Evolutionary conservation across 2,329 filamentous ascomycete genomes (phyloP).

Genomic region (Trichoderma koningii): DNA sequence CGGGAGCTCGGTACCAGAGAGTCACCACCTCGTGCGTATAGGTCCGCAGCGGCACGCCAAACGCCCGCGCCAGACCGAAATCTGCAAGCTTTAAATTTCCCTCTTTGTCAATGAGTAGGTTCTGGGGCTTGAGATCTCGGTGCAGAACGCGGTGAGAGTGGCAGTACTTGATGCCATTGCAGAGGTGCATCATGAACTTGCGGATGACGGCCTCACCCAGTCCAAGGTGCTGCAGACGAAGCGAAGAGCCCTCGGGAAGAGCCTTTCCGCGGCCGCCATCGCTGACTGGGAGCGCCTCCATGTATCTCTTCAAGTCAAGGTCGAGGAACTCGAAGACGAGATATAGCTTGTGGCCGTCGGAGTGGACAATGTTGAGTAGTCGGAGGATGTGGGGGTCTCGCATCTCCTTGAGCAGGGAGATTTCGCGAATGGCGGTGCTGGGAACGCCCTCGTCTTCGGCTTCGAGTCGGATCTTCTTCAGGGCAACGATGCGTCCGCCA

Average conservation of each 20-base stretch:
- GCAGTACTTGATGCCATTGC: slow-evolving; percentile 83
- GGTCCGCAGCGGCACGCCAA: slow-evolving; percentile 85
- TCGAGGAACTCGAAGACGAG: slow-evolving; percentile 92
- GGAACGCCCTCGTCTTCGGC: slow-evolving; percentile 94
- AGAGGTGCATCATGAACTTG: slow-evolving; percentile 89
- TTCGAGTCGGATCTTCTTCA: slow-evolving; percentile 95
- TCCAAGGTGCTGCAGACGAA: slow-evolving; percentile 66
- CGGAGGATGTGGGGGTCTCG: slow-evolving; percentile 86
- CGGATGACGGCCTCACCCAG: slow-evolving; percentile 81
- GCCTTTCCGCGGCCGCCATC: slow-evolving; percentile 85
- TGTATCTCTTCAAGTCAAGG: slow-evolving; percentile 91
- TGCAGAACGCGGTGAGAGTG: slow-evolving; percentile 86
- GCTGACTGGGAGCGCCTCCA: slow-evolving; percentile 83
- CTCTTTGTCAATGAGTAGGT: slow-evolving; percentile 80
- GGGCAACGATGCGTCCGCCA: slow-evolving; percentile 79
- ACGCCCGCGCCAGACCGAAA: slow-evolving; percentile 86
- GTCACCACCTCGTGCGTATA: slow-evolving; percentile 97
- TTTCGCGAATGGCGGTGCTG: slow-evolving; percentile 90
- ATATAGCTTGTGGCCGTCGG: slow-evolving; percentile 92
- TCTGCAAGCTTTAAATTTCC: slow-evolving; percentile 89
- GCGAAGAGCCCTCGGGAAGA: slow-evolving; percentile 73
- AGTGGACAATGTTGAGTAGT: slow-evolving; percentile 89
- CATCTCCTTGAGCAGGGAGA: slow-evolving; percentile 93
- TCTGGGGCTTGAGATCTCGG: slow-evolving; percentile 88
- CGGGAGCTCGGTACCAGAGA: slow-evolving; percentile 87